Evolutionary conservation across 495 filamentous ascomycete species (phyloP).

Genomic region (Aspergillus affinis): DNA sequence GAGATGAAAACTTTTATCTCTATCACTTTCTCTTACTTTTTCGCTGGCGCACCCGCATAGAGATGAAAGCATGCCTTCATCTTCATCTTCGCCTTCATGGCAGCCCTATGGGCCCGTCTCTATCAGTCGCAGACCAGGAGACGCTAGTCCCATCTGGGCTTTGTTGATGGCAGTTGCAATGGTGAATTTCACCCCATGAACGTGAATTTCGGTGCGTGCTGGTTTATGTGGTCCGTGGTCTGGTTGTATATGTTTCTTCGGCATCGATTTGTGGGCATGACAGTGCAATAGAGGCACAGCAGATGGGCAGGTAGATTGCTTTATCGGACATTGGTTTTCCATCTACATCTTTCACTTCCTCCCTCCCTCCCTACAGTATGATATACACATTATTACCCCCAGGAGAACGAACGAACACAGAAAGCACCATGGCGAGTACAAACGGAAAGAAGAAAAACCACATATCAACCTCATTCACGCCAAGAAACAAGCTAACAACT

Average conservation of each 20-base stretch:
- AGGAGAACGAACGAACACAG: too few relatives aligned
- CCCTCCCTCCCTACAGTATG: too few relatives aligned
- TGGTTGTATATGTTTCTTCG: not conserved
- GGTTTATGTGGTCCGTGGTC: not conserved
- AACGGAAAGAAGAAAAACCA: too few relatives aligned
- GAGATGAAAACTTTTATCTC: not conserved
- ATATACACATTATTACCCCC: too few relatives aligned
- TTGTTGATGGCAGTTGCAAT: not conserved
- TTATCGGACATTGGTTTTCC: too few relatives aligned
- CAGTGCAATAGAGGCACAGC: too few relatives aligned
- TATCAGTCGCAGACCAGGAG: not conserved
- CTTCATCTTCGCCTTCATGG: not conserved
- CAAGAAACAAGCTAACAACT: too few relatives aligned
- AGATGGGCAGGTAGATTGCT: too few relatives aligned
- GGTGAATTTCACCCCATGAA: not conserved
- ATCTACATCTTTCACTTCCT: too few relatives aligned
- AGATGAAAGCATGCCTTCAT: not conserved
- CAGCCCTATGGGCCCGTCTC: not conserved
- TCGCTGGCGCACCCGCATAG: not conserved
- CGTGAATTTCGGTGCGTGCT: not conserved
- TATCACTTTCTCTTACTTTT: not conserved
- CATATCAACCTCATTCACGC: too few relatives aligned
- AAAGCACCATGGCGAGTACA: too few relatives aligned
- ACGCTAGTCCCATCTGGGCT: not conserved
- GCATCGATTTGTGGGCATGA: too few relatives aligned